Percentiles rank a stretch among this genome's conserved stretches.
Conservation (phyloP, 371 early-diverging fungal species). For the Apophysomyces variabilis region DNA sequence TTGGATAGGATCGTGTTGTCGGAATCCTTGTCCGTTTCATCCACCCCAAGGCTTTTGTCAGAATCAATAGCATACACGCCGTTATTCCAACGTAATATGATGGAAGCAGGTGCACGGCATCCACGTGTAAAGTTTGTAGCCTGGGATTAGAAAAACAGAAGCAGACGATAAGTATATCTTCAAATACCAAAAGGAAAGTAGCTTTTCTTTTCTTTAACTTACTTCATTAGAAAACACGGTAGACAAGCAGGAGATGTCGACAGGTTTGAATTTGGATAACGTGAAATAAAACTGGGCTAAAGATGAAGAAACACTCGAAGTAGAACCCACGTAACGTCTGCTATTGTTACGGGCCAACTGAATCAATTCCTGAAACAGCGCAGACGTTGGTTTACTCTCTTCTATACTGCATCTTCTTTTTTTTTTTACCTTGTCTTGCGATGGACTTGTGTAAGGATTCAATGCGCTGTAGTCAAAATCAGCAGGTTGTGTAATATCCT, state of each 20-base stretch:
- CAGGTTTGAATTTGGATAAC: conserved; percentile 68
- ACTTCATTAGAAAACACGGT: conserved; percentile 61
- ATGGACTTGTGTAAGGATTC: conserved; percentile 80
- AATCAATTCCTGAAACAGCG: conserved; percentile 40
- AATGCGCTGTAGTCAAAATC: conserved; percentile 83
- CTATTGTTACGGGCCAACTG: conserved; percentile 49
- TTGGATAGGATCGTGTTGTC: conserved; percentile 67
- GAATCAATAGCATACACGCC: conserved; percentile 87
- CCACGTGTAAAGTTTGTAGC: conserved; percentile 61
- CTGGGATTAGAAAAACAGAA: conserved; percentile 22
- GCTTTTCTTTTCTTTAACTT: conserved; percentile 6
- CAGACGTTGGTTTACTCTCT: background rate
- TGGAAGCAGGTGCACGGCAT: conserved; percentile 64
- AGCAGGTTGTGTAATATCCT: conserved; percentile 75
- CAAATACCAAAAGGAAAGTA: background rate
- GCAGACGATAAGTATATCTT: no score
- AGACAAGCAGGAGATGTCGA: conserved; percentile 68
- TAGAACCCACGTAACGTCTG: conserved; percentile 79
- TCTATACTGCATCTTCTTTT: conserved; percentile 28
- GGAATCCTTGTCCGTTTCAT: conserved; percentile 76
- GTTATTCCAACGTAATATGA: conserved; percentile 64
- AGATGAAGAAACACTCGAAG: conserved; percentile 83
- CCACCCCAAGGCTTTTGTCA: conserved; percentile 75
- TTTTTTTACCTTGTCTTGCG: conserved; percentile 67
- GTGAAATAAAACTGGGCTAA: conserved; percentile 83